Evolutionary conservation across 305 asterid genomes (phyloP).

Genomic region (Euphrasia arctica): DNA sequence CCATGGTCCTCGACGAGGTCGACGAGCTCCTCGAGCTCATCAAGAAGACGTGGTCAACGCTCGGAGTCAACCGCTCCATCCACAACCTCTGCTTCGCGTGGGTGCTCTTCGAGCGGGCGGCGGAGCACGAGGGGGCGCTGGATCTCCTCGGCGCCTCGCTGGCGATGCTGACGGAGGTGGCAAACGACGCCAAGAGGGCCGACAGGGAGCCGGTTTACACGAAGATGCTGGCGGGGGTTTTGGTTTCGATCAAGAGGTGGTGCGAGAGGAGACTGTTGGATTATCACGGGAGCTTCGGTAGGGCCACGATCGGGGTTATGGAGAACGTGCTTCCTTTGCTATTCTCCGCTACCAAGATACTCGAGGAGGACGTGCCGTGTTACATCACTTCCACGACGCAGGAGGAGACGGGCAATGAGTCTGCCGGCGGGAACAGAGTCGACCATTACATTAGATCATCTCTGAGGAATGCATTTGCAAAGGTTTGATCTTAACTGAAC

Average conservation of each 20-base stretch:
- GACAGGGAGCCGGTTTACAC: constrained; percentile 62
- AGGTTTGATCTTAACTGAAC: constrained; percentile 32
- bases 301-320: constrained; percentile 52
- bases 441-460: constrained; percentile 61
- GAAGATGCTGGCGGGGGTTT: constrained; percentile 50
- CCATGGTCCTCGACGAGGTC: constrained; percentile 68
- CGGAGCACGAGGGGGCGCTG: constrained; percentile 46
- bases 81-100: constrained; percentile 81
- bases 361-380: constrained; percentile 77
- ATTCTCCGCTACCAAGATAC: constrained; percentile 55
- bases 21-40: constrained; percentile 86
- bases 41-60: constrained; percentile 84
- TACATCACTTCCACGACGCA: constrained; percentile 32
- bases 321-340: constrained; percentile 64
- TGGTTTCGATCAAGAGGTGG: constrained; percentile 62
- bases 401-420: constrained; percentile 41
- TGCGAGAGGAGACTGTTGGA: constrained; percentile 64
- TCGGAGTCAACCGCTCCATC: constrained; percentile 57
- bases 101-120: constrained; percentile 75
- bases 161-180: constrained; percentile 76
- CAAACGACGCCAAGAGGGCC: constrained; percentile 68
- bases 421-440: constrained; percentile 45
- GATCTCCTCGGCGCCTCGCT: constrained; percentile 73
- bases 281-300: constrained; percentile 52
- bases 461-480: constrained; percentile 48